A percentile compares a stretch with the other conserved stretches of the same genome.
These are phyloP conservation scores for Striga asiatica DNA, from an alignment of 257 asterid species.

Conservation along the genomic window DNA sequence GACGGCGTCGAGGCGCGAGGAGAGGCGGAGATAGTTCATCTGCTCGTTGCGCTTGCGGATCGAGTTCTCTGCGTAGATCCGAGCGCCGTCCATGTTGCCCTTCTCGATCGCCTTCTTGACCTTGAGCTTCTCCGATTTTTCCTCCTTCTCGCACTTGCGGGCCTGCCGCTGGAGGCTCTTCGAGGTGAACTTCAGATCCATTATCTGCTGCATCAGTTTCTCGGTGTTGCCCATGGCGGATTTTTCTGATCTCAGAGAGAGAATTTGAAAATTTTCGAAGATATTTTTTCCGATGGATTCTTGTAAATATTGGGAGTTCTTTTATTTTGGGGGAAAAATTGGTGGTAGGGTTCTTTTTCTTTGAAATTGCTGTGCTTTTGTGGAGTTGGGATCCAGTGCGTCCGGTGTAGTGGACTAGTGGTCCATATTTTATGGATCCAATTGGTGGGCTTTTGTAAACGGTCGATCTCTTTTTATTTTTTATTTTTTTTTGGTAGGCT, in stretches of 20 bases:
- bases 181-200: conserved; percentile 90
- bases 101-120: conserved; percentile 94
- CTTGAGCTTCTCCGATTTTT: conserved; percentile 82
- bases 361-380: not conserved
- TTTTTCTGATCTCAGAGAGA: conserved; percentile 5
- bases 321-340: not conserved
- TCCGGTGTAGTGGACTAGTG: not conserved
- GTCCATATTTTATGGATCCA: too few relatives aligned
- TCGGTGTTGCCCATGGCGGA: conserved; percentile 76
- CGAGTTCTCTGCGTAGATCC: conserved; percentile 97
- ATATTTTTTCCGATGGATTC: not conserved
- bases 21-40: conserved; percentile 85
- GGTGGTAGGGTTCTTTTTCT: not conserved
- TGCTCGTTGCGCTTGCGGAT: conserved; percentile 94
- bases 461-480: too few relatives aligned
- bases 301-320: not conserved
- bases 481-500: too few relatives aligned
- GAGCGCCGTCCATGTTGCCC: conserved; percentile 97
- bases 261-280: too few relatives aligned
- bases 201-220: conserved; percentile 82
- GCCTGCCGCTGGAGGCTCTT: conserved; percentile 82
- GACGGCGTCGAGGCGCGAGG: conserved; percentile 97
- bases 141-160: conserved; percentile 90
- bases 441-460: too few relatives aligned
- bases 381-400: not conserved